Percentiles rank a stretch among this genome's conserved stretches.
phyloP scores from a whole-genome alignment of 495 filamentous ascomycete genomes.

The Neurospora tetrasperma region DNA sequence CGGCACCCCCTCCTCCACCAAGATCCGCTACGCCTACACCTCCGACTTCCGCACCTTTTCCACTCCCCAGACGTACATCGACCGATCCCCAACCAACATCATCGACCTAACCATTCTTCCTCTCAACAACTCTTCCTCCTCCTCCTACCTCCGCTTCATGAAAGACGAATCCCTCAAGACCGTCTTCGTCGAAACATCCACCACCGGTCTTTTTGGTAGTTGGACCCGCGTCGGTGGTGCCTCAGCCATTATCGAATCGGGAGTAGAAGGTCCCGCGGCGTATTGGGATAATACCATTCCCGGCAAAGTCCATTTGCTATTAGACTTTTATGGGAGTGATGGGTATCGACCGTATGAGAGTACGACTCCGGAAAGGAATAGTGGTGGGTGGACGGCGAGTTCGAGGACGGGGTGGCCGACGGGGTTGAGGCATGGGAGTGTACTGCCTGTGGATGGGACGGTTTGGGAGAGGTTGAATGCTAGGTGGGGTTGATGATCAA shows the following conservation, averaged over 20 bases:
- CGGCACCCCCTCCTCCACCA: constrained; percentile 30
- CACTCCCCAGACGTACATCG: constrained; percentile 31
- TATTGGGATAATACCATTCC: constrained; percentile 36
- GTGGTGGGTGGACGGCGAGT: constrained; percentile 35
- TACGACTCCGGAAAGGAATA: constrained; percentile 28
- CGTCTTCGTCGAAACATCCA: constrained; percentile 38
- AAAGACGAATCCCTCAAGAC: constrained; percentile 43
- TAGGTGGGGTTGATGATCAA: constrained; percentile 26
- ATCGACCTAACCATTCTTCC: constrained; percentile 36
- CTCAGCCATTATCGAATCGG: constrained; percentile 30
- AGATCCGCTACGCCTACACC: constrained; percentile 36
- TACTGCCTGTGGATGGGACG: constrained; percentile 34
- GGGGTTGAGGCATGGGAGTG: constrained; percentile 40
- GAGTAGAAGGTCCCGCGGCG: constrained; percentile 39
- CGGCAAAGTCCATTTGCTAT: constrained; percentile 34
- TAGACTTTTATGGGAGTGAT: constrained; percentile 42
- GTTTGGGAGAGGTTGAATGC: constrained; percentile 27
- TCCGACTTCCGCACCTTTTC: constrained; percentile 34
- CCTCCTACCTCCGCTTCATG: constrained; percentile 34
- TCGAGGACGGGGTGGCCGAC: constrained; percentile 28
- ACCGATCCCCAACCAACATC: constrained; percentile 34
- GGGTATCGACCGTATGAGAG: constrained; percentile 42
- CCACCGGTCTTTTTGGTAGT: constrained; percentile 39
- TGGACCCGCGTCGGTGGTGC: constrained; percentile 39
- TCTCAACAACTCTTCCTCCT: constrained; percentile 16